Evolutionary conservation across 768 basidiomycete genomes (phyloP).

Genomic region (Astraeus odoratus): DNA sequence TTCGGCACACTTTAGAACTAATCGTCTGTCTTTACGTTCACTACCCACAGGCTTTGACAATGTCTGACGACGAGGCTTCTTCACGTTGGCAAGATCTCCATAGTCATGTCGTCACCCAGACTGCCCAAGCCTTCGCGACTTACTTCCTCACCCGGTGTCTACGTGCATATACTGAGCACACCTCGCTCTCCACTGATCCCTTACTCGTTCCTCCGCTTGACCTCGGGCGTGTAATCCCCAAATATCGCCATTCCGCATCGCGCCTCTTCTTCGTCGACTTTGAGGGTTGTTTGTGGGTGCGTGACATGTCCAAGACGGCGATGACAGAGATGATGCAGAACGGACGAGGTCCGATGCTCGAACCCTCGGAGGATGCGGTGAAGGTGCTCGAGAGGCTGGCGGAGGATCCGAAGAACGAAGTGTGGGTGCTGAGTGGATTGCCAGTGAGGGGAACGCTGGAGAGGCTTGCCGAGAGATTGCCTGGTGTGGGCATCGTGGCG

Average conservation of each 20-base stretch:
- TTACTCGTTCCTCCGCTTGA: slow-evolving; percentile 35
- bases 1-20: not conserved
- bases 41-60: slow-evolving; percentile 53
- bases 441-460: slow-evolving; percentile 59
- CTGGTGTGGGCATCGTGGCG: slow-evolving; percentile 74
- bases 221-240: slow-evolving; percentile 48
- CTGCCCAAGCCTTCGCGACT: slow-evolving; percentile 76
- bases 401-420: slow-evolving; percentile 62
- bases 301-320: slow-evolving; percentile 37
- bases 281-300: slow-evolving; percentile 73
- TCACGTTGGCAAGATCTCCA: slow-evolving; percentile 84
- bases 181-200: slow-evolving; percentile 19
- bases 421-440: slow-evolving; percentile 78
- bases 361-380: slow-evolving; percentile 34
- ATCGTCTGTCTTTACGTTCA: no score
- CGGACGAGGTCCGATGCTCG: slow-evolving; percentile 24
- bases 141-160: slow-evolving; percentile 72
- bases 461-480: slow-evolving; percentile 50
- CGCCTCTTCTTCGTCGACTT: slow-evolving; percentile 71
- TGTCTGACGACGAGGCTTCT: slow-evolving; percentile 65
- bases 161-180: slow-evolving; percentile 67
- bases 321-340: not conserved
- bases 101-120: slow-evolving; percentile 80
- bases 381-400: slow-evolving; percentile 49
- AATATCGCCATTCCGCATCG: slow-evolving; percentile 57